Conservation (phyloP, 805 yeast species). For the Kazachstania psychrophila region DNA sequence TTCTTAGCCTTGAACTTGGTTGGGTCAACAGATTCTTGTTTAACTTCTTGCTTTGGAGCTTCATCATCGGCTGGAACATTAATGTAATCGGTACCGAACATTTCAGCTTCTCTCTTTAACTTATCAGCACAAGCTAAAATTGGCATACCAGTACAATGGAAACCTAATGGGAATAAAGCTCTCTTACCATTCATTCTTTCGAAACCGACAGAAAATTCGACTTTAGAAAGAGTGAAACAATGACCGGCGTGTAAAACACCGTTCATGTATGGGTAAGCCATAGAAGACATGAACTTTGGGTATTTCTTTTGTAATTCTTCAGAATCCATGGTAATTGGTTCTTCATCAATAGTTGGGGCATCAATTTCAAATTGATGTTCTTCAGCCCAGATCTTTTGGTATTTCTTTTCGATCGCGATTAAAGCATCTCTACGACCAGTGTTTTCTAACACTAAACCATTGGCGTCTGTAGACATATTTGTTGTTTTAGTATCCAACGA, state of each 20-base stretch:
- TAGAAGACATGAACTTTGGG: constrained; percentile 84
- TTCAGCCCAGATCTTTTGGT: constrained; percentile 79
- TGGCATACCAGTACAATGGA: constrained; percentile 99
- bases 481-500: neutral
- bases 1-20: constrained; percentile 89
- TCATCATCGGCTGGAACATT: constrained; percentile 53
- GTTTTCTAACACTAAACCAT: constrained; percentile 37
- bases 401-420: constrained; percentile 78
- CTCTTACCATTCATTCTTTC: constrained; percentile 91
- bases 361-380: constrained; percentile 79
- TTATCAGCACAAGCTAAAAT: constrained; percentile 94
- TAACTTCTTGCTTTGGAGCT: constrained; percentile 25
- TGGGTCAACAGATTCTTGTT: constrained; percentile 55
- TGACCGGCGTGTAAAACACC: constrained; percentile 98
- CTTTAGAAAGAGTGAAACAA: constrained; percentile 88
- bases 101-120: constrained; percentile 82
- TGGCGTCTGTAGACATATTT: constrained; percentile 24
- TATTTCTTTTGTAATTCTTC: constrained; percentile 68
- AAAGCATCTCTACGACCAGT: constrained; percentile 94
- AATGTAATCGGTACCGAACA: constrained; percentile 74
- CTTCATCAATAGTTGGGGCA: constrained; percentile 72
- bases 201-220: constrained; percentile 84
- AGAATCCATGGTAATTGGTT: constrained; percentile 40
- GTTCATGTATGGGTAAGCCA: constrained; percentile 99
- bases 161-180: constrained; percentile 91